These are phyloP conservation scores for Pholiota microspora DNA, from an alignment of 768 basidiomycete species.

Conservation along the genomic window DNA sequence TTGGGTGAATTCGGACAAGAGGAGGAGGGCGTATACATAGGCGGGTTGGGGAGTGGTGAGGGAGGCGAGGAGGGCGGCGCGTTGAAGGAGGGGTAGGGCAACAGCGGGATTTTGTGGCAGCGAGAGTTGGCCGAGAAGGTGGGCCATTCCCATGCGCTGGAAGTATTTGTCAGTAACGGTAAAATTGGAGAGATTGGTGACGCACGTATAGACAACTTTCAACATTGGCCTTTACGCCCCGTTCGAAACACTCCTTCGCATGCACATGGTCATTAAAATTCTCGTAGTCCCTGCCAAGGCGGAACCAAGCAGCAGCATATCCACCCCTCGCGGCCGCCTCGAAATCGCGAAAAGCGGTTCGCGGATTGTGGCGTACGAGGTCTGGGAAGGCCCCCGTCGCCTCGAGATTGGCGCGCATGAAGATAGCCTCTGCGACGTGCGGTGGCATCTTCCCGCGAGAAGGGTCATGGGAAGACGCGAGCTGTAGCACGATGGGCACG, in stretches of 20 bases:
- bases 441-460: conserved; percentile 24
- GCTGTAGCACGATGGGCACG: conserved; percentile 58
- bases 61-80: conserved; percentile 73
- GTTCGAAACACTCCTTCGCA: conserved; percentile 85
- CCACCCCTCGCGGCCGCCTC: conserved; percentile 81
- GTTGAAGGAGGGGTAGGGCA: conserved; percentile 72
- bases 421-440: conserved; percentile 70
- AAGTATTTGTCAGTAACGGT: not conserved
- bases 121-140: conserved; percentile 84
- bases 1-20: conserved; percentile 76
- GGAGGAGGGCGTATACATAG: conserved; percentile 84
- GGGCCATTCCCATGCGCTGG: conserved; percentile 91
- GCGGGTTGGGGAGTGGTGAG: conserved; percentile 84
- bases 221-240: conserved; percentile 71
- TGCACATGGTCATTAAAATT: conserved; percentile 70
- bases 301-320: conserved; percentile 83
- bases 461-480: conserved; percentile 33
- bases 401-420: conserved; percentile 72
- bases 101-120: conserved; percentile 47
- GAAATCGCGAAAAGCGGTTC: conserved; percentile 86
- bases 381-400: conserved; percentile 72
- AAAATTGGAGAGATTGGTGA: conserved; percentile 1
- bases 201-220: conserved; percentile 81
- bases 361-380: conserved; percentile 61
- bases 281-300: conserved; percentile 90